Evolutionary conservation across 768 basidiomycete genomes (phyloP).

Genomic region (Naematelia aurantialba): DNA sequence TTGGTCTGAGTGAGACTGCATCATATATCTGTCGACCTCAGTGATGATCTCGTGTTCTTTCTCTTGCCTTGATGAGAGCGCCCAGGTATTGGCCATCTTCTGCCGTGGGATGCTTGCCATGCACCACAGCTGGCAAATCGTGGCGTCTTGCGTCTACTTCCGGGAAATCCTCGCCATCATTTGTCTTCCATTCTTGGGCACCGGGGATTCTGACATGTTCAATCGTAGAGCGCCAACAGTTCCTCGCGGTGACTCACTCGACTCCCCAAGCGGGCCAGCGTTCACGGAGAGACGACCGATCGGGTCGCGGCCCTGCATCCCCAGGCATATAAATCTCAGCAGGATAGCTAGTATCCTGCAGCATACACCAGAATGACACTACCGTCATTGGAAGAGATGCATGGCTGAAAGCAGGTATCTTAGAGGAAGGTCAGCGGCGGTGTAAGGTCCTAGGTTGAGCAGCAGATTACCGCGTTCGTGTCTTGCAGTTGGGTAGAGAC

Average conservation of each 20-base stretch:
- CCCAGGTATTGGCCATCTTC: conserved; percentile 31
- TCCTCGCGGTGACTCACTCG: conserved; percentile 31
- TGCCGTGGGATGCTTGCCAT: conserved; percentile 42
- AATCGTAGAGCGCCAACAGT: background rate
- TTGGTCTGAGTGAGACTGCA: conserved; percentile 29
- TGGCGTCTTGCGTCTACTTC: background rate
- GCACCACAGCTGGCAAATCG: conserved; percentile 8
- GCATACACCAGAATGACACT: conserved; percentile 42
- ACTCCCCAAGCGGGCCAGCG: conserved; percentile 49
- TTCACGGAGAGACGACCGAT: conserved; percentile 42
- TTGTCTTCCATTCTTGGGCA: conserved; percentile 30
- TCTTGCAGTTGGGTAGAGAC: background rate
- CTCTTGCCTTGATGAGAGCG: conserved; percentile 46
- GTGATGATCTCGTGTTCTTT: background rate
- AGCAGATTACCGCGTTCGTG: background rate
- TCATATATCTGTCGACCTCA: conserved; percentile 40
- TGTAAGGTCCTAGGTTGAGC: background rate
- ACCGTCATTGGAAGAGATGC: conserved; percentile 26
- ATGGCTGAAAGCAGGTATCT: conserved; percentile 14
- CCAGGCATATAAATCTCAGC: conserved; percentile 45
- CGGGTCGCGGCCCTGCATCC: conserved; percentile 9
- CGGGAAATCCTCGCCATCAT: background rate
- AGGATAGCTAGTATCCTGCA: conserved; percentile 50
- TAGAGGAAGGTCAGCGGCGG: too few relatives aligned
- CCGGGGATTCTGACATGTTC: conserved; percentile 35